Percentiles rank a stretch among this genome's conserved stretches.
Evolutionary conservation across 176 grass and related monocot species (phyloP).

Genomic region (Rhynchospora pubera): DNA sequence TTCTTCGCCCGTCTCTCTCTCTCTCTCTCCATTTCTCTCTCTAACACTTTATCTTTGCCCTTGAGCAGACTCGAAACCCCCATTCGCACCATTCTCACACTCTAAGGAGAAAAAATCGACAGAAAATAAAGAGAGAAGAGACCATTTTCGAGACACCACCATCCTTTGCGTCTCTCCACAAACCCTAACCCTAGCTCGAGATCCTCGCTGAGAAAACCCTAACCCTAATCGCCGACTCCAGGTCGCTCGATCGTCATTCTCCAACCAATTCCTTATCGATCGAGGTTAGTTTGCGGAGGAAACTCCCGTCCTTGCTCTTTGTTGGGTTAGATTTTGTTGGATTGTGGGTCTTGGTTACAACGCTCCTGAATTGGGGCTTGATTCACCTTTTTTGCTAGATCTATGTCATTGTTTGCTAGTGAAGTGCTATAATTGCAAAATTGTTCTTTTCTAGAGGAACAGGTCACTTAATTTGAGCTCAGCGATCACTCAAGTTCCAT

Average conservation of each 20-base stretch:
- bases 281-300: conserved; percentile 22
- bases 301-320: not conserved
- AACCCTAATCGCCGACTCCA: conserved; percentile 19
- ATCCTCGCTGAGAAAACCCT: conserved; percentile 10
- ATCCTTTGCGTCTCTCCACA: not conserved
- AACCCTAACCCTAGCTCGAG: conserved; percentile 27
- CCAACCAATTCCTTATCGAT: not conserved
- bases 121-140: not conserved
- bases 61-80: conserved; percentile 18
- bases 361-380: not conserved
- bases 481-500: not conserved
- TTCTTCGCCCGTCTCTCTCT: not conserved
- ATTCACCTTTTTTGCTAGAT: conserved; percentile 20
- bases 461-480: not conserved
- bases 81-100: conserved; percentile 15
- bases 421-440: conserved; percentile 6
- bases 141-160: not conserved
- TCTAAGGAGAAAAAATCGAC: not conserved
- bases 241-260: conserved; percentile 6
- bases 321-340: conserved; percentile 8
- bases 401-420: conserved; percentile 2
- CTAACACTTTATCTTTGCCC: conserved; percentile 25
- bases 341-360: not conserved
- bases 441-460: not conserved
- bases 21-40: not conserved